These are phyloP conservation scores for Penicillium brasilianum DNA, from an alignment of 2,329 filamentous ascomycete species.

Conservation along the genomic window DNA sequence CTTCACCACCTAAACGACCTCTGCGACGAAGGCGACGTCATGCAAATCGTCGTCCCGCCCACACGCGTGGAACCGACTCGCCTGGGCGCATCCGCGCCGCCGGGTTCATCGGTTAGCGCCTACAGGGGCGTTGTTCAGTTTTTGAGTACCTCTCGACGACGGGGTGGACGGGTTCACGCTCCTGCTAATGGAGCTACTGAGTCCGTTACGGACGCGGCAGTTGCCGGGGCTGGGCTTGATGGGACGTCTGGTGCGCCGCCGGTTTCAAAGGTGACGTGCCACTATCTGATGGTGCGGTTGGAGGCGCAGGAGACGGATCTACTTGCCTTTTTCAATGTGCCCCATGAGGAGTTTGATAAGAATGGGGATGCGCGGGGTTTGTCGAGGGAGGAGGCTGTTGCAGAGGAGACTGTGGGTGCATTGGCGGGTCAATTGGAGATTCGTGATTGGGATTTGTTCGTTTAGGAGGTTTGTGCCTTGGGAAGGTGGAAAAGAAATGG, in stretches of 20 bases:
- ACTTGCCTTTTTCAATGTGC: slow-evolving; percentile 85
- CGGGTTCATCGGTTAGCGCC: slow-evolving; percentile 22
- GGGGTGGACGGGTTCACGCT: slow-evolving; percentile 15
- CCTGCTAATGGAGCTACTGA: slow-evolving; percentile 23
- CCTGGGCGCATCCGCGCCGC: slow-evolving; percentile 40
- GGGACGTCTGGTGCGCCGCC: slow-evolving; percentile 23
- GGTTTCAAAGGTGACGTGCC: slow-evolving; percentile 64
- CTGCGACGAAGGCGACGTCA: slow-evolving; percentile 66
- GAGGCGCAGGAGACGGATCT: slow-evolving; percentile 78
- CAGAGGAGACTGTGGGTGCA: slow-evolving; percentile 37
- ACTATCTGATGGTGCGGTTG: slow-evolving; percentile 77
- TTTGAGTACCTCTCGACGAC: slow-evolving; percentile 27
- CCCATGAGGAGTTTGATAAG: slow-evolving; percentile 75
- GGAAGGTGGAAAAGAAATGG: not conserved
- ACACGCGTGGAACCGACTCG: slow-evolving; percentile 62
- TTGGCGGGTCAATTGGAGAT: slow-evolving; percentile 78
- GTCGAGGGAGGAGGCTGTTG: slow-evolving; percentile 66
- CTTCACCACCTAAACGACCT: slow-evolving; percentile 68
- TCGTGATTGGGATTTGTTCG: slow-evolving; percentile 80
- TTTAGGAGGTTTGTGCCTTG: slow-evolving; percentile 22
- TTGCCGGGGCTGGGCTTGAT: slow-evolving; percentile 17
- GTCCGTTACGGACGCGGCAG: slow-evolving; percentile 25
- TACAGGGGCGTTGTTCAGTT: slow-evolving; percentile 39
- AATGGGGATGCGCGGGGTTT: slow-evolving; percentile 71
- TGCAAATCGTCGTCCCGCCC: slow-evolving; percentile 70